These are phyloP conservation scores for Ogataea trehalophila DNA, from an alignment of 805 yeast genomes.

Conservation along the genomic window DNA sequence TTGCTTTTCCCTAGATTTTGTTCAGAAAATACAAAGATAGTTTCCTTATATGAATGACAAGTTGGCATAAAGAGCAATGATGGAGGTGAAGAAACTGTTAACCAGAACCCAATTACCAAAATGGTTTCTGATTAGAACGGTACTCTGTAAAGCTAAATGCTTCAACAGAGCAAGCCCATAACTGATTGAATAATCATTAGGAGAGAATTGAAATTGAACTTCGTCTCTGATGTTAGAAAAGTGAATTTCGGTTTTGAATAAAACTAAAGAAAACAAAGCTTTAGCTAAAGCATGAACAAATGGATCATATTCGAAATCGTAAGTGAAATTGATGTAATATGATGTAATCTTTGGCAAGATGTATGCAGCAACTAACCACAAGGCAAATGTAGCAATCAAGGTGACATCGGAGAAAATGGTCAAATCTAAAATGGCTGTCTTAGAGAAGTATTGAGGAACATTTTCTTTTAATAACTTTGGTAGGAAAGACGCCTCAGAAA, in stretches of 20 bases:
- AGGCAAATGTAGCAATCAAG: slow-evolving; percentile 29
- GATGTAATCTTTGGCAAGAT: slow-evolving; percentile 39
- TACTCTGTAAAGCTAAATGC: slow-evolving; percentile 28
- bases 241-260: slow-evolving; percentile 28
- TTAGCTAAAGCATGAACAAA: slow-evolving; percentile 44
- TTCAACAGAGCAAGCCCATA: slow-evolving; percentile 12
- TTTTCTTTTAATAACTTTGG: slow-evolving; percentile 22
- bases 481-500: slow-evolving; percentile 16
- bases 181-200: slow-evolving; percentile 26
- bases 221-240: slow-evolving; percentile 24
- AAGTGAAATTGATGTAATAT: slow-evolving; percentile 50
- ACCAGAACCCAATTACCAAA: slow-evolving; percentile 47
- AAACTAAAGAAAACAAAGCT: slow-evolving; percentile 34
- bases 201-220: slow-evolving; percentile 28
- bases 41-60: slow-evolving; percentile 25
- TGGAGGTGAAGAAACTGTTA: slow-evolving; percentile 41
- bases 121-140: slow-evolving; percentile 34
- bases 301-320: slow-evolving; percentile 51
- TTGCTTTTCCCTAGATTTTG: neutral
- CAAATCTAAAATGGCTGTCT: slow-evolving; percentile 32
- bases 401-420: slow-evolving; percentile 29
- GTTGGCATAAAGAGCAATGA: slow-evolving; percentile 45
- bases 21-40: neutral
- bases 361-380: slow-evolving; percentile 40
- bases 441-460: slow-evolving; percentile 16